Conservation (phyloP, 176 grass and related monocot species). For the Elymus sibiricus region DNA sequence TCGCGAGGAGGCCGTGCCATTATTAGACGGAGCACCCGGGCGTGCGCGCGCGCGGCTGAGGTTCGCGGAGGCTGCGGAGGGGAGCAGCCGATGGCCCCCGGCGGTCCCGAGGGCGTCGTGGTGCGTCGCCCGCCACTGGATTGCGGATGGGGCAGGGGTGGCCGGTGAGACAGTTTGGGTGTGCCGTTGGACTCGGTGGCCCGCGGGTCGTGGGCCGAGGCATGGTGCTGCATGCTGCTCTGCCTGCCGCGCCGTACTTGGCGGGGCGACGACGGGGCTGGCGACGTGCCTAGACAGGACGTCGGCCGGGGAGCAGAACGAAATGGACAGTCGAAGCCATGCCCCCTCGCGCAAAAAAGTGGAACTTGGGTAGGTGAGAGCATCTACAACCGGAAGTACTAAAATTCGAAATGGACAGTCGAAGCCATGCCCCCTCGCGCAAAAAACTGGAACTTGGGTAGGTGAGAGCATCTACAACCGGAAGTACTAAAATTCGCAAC, state of each 20-base stretch:
- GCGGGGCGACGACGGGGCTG: neutral
- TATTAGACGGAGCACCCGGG: neutral
- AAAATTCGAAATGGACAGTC: neutral
- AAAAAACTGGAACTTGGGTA: neutral
- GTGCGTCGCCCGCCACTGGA: neutral
- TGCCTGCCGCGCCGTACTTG: neutral
- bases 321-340: neutral
- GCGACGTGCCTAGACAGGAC: neutral
- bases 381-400: too few relatives aligned
- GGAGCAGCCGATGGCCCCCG: neutral
- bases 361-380: neutral
- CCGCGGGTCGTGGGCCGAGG: neutral
- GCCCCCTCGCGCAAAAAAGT: neutral
- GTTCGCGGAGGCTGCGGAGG: neutral
- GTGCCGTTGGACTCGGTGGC: neutral
- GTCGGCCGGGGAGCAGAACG: slow-evolving; percentile 3
- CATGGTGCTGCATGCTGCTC: neutral
- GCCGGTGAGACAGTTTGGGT: neutral
- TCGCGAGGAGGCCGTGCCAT: slow-evolving; percentile 22
- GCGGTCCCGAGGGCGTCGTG: neutral
- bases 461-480: neutral
- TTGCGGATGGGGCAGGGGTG: neutral
- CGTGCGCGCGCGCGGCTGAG: neutral
- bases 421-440: neutral
- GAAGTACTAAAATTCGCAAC: too few relatives aligned